phyloP scores from a whole-genome alignment of 345 rosid genomes.

The Brassica nigra region DNA sequence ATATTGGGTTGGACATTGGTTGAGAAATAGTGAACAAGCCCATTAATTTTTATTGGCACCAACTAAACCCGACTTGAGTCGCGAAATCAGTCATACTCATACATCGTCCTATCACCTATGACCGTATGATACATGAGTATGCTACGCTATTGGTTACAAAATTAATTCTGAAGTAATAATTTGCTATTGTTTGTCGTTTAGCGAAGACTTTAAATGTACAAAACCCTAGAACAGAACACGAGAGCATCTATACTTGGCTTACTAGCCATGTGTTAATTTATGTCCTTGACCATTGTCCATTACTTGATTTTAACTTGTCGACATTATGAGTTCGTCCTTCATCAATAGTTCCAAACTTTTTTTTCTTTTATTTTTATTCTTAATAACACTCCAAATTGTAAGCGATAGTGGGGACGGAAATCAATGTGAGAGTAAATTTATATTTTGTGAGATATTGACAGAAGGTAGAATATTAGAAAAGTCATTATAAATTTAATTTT shows the following conservation, averaged over 20 bases:
- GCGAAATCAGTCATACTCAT: slow-evolving; percentile 11
- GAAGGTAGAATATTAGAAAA: background rate
- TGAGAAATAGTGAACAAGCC: background rate
- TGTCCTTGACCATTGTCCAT: slow-evolving; percentile 30
- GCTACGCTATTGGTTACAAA: background rate
- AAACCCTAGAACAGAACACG: background rate
- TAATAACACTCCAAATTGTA: background rate
- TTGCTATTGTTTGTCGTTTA: slow-evolving; percentile 9
- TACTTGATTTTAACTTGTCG: slow-evolving; percentile 34
- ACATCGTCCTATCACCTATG: slow-evolving; percentile 6
- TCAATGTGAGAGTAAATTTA: background rate
- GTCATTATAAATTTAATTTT: background rate
- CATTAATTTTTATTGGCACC: background rate
- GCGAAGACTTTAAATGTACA: slow-evolving; percentile 8
- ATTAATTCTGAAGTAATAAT: background rate
- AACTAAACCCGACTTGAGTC: background rate
- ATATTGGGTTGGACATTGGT: slow-evolving; percentile 1
- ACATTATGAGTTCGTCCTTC: slow-evolving; percentile 34
- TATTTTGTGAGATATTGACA: background rate
- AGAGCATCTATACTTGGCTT: background rate
- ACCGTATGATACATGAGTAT: slow-evolving; percentile 14
- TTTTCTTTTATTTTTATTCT: too few species aligned
- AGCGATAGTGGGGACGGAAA: slow-evolving; percentile 5
- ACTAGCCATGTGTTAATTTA: slow-evolving; percentile 23
- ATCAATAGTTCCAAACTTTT: slow-evolving; percentile 3